phyloP scores from a whole-genome alignment of 2,329 filamentous ascomycete genomes.

The Fusarium newnesense region DNA sequence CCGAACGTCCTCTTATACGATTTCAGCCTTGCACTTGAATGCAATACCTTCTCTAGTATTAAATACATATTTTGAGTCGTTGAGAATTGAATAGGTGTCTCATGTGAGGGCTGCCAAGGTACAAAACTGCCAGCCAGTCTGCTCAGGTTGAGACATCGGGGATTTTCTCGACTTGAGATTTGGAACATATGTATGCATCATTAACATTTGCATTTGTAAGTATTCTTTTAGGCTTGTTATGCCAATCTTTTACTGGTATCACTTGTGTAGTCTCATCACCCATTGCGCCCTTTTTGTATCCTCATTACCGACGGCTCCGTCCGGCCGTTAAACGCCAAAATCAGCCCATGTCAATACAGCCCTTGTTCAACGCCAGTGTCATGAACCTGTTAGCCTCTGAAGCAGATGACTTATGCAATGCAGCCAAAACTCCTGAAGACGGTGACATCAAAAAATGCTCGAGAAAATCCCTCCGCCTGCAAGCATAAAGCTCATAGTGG shows the following conservation, averaged over 20 bases:
- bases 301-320: slow-evolving; percentile 25
- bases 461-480: slow-evolving; percentile 34
- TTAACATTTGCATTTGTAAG: background rate
- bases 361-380: slow-evolving; percentile 32
- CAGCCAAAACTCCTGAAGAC: background rate
- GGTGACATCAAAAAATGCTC: slow-evolving; percentile 14
- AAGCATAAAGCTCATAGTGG: slow-evolving; percentile 40
- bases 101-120: background rate
- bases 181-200: background rate
- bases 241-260: slow-evolving; percentile 33
- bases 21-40: background rate
- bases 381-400: slow-evolving; percentile 15
- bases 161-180: background rate
- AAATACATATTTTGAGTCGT: background rate
- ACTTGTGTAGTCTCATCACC: slow-evolving; percentile 19
- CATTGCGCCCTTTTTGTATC: slow-evolving; percentile 32
- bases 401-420: slow-evolving; percentile 13
- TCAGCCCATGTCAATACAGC: slow-evolving; percentile 32
- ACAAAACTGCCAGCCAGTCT: background rate
- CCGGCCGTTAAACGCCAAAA: slow-evolving; percentile 31
- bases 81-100: background rate
- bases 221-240: background rate
- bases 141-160: background rate
- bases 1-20: background rate
- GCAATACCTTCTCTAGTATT: background rate